Evolutionary conservation across 2,329 filamentous ascomycete species (phyloP).

Genomic region (Alternaria dauci): DNA sequence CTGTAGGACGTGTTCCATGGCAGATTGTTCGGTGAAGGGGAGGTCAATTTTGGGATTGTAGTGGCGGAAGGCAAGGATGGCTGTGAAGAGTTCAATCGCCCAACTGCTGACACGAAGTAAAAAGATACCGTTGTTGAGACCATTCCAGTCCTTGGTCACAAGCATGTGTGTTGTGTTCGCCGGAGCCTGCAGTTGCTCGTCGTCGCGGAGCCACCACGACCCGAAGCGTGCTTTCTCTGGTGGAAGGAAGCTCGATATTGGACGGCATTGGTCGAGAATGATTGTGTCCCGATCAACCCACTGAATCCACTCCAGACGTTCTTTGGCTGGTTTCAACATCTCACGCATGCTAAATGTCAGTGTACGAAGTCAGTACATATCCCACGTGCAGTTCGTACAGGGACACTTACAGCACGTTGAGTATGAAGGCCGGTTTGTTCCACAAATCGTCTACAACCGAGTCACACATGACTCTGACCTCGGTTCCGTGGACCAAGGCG

Average conservation of each 20-base stretch:
- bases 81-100: conserved; percentile 51
- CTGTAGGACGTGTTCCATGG: conserved; percentile 52
- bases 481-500: conserved; percentile 51
- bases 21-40: conserved; percentile 52
- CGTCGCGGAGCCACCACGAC: conserved; percentile 24
- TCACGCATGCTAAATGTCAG: conserved; percentile 23
- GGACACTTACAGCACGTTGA: conserved; percentile 42
- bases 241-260: conserved; percentile 53
- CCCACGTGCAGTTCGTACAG: too few species aligned
- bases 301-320: conserved; percentile 55
- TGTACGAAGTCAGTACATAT: too few species aligned
- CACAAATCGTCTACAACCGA: conserved; percentile 55
- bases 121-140: conserved; percentile 57
- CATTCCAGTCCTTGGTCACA: conserved; percentile 52
- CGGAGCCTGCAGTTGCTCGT: not conserved
- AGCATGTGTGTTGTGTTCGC: conserved; percentile 43
- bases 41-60: conserved; percentile 50
- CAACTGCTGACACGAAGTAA: conserved; percentile 52
- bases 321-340: conserved; percentile 49
- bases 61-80: conserved; percentile 51
- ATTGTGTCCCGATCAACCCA: conserved; percentile 58
- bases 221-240: conserved; percentile 23
- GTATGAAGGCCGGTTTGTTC: conserved; percentile 57
- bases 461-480: conserved; percentile 54
- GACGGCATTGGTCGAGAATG: conserved; percentile 55